Evolutionary conservation across 768 basidiomycete species (phyloP).

Genomic region (Lentinula guzmanii): DNA sequence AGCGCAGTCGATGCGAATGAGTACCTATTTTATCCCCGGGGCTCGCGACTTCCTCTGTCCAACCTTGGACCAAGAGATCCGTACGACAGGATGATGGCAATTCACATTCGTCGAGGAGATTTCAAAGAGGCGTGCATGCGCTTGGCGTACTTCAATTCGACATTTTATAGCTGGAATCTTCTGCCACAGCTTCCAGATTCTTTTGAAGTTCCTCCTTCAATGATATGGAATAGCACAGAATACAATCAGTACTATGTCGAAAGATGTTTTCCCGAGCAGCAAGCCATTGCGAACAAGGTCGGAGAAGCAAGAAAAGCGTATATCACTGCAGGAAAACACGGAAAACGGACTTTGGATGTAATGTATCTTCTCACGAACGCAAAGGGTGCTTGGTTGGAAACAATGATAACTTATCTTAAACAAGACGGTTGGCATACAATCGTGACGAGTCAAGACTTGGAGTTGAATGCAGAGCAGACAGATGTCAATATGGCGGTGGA

Average conservation of each 20-base stretch:
- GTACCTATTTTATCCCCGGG: conserved; percentile 28
- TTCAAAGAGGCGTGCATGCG: conserved; percentile 34
- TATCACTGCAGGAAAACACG: conserved; percentile 14
- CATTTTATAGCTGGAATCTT: conserved; percentile 44
- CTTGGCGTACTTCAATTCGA: conserved; percentile 22
- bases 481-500: conserved; percentile 21
- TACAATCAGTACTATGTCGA: conserved; percentile 32
- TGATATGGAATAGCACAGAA: conserved; percentile 21
- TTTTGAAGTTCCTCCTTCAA: conserved; percentile 29
- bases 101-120: conserved; percentile 49
- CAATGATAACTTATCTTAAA: conserved; percentile 29
- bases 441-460: conserved; percentile 33
- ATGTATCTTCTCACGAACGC: conserved; percentile 50
- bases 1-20: conserved; percentile 29
- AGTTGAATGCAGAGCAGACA: conserved; percentile 14
- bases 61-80: conserved; percentile 17
- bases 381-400: conserved; percentile 33
- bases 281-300: conserved; percentile 34
- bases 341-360: conserved; percentile 26
- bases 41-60: conserved; percentile 8
- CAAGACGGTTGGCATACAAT: conserved; percentile 40
- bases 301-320: conserved; percentile 31
- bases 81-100: conserved; percentile 40
- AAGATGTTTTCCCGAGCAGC: conserved; percentile 40
- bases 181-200: conserved; percentile 38